Base-by-base conservation (phyloP, 2,329 filamentous ascomycete species). In the Verticillium isaacii region DNA sequence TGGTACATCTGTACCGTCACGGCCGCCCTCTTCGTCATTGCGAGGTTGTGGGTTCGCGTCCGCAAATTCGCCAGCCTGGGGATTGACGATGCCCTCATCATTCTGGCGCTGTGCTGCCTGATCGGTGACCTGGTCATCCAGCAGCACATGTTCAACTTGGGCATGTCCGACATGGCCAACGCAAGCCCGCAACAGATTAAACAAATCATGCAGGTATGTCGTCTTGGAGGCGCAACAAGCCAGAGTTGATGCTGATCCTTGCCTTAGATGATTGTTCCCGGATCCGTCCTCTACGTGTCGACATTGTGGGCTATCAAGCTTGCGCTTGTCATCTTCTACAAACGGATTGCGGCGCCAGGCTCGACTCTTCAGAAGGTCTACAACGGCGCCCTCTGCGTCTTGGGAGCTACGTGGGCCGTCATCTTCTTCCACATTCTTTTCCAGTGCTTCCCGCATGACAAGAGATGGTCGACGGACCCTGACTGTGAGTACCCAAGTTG, bases 231-330 rank as follows among this genome's bases (percentile, higher is more conserved):
- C 63, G 50, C 64, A 11, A 15, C n/a, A 39, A 32, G 14, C 19
- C 19, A 5, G 36, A 4, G 9, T 36, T 14, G 34, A 36, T 36
- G 14, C 34, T 36, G 34, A 36, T 36, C 8, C 2, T 36, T 9
- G 14, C 14, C 34, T 12, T 29, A 37, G 4, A 57, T 41, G 57
- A 8, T 55, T 29, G 57, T 37, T 11, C 32, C 61, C 39, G 56
- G 76, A 15, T 77, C 76, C 1, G 69, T 73, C 2, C 70, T 78
- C 2, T 78, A 78, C 56, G 74, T 78, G 0, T 67, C 75, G 2
- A 77, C 75, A 2, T 62, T 78, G 5, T 78, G 76, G 76, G 67
- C 73, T 14, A 74, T 78, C 66, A 78, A 78, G 57, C 67, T 77
- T 6, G 75, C 75, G 5, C 67, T 78, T 4, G 75, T 78, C 8